Evolutionary conservation across 140 eudicot genomes (phyloP), one percentile per base, ranked within the genome.

Genomic region (Senecio squalidus): DNA sequence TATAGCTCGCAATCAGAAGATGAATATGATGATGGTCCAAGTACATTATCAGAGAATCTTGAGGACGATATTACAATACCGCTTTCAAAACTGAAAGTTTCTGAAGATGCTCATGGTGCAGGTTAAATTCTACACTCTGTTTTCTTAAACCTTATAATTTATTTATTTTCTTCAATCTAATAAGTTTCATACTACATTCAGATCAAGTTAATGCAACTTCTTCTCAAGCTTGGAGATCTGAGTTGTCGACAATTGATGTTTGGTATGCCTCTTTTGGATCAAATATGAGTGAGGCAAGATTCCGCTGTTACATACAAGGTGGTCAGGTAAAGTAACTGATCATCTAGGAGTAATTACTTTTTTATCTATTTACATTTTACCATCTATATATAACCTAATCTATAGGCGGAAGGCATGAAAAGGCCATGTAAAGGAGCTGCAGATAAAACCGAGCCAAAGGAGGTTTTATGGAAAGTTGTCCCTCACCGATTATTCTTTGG

Each of bases 251-350:
- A 64, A 30, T 79, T 68, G 83, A 88, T 66, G 70, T 93, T 20
- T 88, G 96, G 96, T 93, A 93, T 71, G 96, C 96, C 9, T 29
- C 95, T 43, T 93, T 44, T 76, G 99, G 99, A 58, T 93, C 99
- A 38, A 93, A 93, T 72, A 93, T 93, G 99, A 77, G 88, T 6
- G 66, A 52, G 70, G 47, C 87, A 64, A 88, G 99, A 58, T 88
- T 93, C 51, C 78, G 34, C 22, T 84, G 99, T 78, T 93, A 93
- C 64, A 88, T 93, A 62, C 74, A 84, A 80, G 99, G 95, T 51
- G 99, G 96, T 43, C 95, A 88, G 99, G 99, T 87, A 80, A 68
- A 59, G 48, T 23, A 61, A 43, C 55, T 11, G 5, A 40, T n/a
- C 13, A 4, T 25, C 2, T 18, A 21, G 46, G 62, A 6, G 24